Base-by-base conservation (phyloP, 495 filamentous ascomycete genomes). In the Xylaria curta region DNA sequence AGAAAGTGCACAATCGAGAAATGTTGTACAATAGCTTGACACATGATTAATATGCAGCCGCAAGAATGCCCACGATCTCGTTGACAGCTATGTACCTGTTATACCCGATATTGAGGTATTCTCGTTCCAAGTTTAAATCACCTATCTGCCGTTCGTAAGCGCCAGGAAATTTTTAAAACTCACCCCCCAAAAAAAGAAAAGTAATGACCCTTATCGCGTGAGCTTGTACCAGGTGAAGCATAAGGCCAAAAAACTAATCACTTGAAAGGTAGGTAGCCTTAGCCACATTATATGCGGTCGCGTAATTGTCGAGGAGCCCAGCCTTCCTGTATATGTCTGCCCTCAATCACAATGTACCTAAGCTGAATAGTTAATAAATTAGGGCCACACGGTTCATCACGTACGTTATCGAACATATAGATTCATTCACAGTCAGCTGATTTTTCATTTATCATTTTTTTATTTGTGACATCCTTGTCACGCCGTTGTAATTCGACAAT, bases 391-490 rank as follows among this genome's bases (percentile, higher is more conserved):
- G 38, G 26, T 2, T n/a, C 54, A 24, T 72, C 65, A 63, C 65
- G 46, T 47, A 63, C 56, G 56, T 69, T 61, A 72, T 68, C 12
- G 49, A 66, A 66, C 70, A 66, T 49, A 56, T 40, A 56, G 68
- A 56, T 51, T 58, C 72, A 70, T 66, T 62, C 60, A 58, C 65
- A 61, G 46, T 78, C 76, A 79, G 77, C 73, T 75, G 75, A 75
- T 74, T 60, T 79, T 76, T 78, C 77, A 79, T 78, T 79, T 75
- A 66, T 78, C 71, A 67, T 75, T 78, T 76, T 76, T 79, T 82
- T 85, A 84, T 81, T 81, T 77, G 82, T 82, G 80, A 81, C 82
- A 78, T 80, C 81, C 81, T 81, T 84, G 82, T 85, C 83, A 83
- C 83, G 85, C 85, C 85, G 28, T 31, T 31, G 1, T 31, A 31